A percentile compares a stretch with the other conserved stretches of the same genome.
Conservation (phyloP, 129 eudicot genomes). For the Ambrosia trifida region DNA sequence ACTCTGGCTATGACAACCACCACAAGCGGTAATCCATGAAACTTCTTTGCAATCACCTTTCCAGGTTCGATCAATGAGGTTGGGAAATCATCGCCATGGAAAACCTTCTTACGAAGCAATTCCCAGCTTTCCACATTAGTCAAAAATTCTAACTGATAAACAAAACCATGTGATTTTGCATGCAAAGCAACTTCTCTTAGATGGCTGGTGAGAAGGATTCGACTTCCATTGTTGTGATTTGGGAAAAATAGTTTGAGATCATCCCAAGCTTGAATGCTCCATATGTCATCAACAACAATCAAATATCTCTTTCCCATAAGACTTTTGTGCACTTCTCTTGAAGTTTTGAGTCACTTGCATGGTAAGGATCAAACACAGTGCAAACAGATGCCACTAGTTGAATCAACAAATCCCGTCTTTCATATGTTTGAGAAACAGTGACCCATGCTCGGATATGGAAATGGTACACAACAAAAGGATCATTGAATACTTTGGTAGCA, state of each 20-base stretch:
- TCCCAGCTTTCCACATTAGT: constrained; percentile 25
- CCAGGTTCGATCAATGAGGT: not conserved
- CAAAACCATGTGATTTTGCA: constrained; percentile 2
- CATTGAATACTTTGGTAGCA: constrained; percentile 29
- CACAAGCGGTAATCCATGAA: constrained; percentile 39
- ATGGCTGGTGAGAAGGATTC: constrained; percentile 33
- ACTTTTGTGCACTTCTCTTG: not conserved
- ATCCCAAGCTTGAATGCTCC: constrained; percentile 36
- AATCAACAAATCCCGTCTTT: constrained; percentile 4
- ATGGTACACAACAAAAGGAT: not conserved
- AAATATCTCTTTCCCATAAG: constrained; percentile 31
- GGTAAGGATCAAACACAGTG: not conserved
- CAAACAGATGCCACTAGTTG: constrained; percentile 4
- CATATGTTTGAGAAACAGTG: constrained; percentile 31
- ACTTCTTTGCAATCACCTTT: constrained; percentile 25
- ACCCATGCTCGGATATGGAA: constrained; percentile 36
- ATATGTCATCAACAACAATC: constrained; percentile 42
- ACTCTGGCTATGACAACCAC: constrained; percentile 35
- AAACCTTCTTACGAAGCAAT: constrained; percentile 19
- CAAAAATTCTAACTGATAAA: constrained; percentile 6
- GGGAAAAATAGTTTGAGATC: constrained; percentile 25
- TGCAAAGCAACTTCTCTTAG: constrained; percentile 15
- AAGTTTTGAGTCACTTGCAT: not conserved
- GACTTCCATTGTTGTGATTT: constrained; percentile 20
- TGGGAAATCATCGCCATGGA: constrained; percentile 7